Evolutionary conservation across 192 early-diverging fungal genomes (phyloP).

Genomic region (Coemansia sp.): DNA sequence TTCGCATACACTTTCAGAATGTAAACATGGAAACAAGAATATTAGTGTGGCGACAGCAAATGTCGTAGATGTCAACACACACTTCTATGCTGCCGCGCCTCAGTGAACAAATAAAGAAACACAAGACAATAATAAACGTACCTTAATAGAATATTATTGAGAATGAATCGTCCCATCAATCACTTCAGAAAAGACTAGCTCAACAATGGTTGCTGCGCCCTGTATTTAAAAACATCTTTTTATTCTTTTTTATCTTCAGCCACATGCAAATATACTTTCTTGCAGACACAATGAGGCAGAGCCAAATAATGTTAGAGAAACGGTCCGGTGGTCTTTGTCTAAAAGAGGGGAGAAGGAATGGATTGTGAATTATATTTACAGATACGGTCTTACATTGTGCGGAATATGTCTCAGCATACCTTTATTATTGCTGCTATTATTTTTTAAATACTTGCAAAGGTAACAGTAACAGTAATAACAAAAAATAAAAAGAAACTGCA

Average conservation of each 20-base stretch:
- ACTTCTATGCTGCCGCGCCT: neutral
- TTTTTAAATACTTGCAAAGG: no score
- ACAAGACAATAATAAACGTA: slow-evolving; percentile 3
- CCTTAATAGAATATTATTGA: neutral
- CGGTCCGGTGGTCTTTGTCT: neutral
- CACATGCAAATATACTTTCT: neutral
- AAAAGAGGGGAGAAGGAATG: neutral
- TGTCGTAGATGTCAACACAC: neutral
- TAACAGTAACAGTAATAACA: neutral
- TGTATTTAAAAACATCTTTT: neutral
- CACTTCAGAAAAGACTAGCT: neutral
- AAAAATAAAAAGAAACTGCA: neutral
- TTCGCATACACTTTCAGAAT: neutral
- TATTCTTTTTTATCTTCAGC: neutral
- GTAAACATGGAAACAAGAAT: neutral
- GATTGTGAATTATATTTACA: slow-evolving; percentile 2
- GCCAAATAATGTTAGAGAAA: neutral
- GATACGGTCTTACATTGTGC: neutral
- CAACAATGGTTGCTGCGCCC: neutral
- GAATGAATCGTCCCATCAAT: neutral
- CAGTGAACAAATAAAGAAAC: neutral
- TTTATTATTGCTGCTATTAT: neutral
- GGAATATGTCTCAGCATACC: neutral
- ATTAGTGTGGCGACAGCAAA: slow-evolving; percentile 3
- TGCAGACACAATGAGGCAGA: neutral